Evolutionary conservation across 257 asterid species (phyloP).

Genomic region (Prunella vulgaris): DNA sequence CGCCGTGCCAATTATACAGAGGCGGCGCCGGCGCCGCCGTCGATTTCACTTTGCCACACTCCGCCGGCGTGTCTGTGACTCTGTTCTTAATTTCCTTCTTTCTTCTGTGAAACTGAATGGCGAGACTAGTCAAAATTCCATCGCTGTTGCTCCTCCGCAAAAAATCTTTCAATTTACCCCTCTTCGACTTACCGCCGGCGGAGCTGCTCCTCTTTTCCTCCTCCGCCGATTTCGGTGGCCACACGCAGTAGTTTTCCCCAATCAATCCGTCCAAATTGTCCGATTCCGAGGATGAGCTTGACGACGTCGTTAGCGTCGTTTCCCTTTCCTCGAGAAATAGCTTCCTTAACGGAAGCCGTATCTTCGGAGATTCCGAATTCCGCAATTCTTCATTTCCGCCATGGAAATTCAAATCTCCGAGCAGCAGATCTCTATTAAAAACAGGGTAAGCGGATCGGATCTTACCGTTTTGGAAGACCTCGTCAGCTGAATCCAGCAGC

Average conservation of each 20-base stretch:
- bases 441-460: slow-evolving; percentile 56
- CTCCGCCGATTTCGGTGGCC: slow-evolving; percentile 28
- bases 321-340: slow-evolving; percentile 43
- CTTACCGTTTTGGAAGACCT: slow-evolving; percentile 56
- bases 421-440: slow-evolving; percentile 30
- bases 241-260: slow-evolving; percentile 28
- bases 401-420: neutral
- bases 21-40: neutral
- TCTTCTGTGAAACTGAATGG: neutral
- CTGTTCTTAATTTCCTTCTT: slow-evolving; percentile 19
- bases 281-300: slow-evolving; percentile 28
- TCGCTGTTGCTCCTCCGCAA: slow-evolving; percentile 34
- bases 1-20: slow-evolving; percentile 18
- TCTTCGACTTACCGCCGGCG: slow-evolving; percentile 30
- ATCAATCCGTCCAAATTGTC: slow-evolving; percentile 24
- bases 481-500: slow-evolving; percentile 43
- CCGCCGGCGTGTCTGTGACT: neutral
- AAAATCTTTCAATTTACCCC: slow-evolving; percentile 38
- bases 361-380: slow-evolving; percentile 25
- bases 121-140: slow-evolving; percentile 14
- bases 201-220: slow-evolving; percentile 36
- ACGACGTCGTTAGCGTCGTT: slow-evolving; percentile 32
- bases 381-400: neutral
- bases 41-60: slow-evolving; percentile 12
- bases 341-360: slow-evolving; percentile 40